phyloP scores from a whole-genome alignment of 2,329 filamentous ascomycete genomes.

The Pseudocercospora fijiensis region DNA sequence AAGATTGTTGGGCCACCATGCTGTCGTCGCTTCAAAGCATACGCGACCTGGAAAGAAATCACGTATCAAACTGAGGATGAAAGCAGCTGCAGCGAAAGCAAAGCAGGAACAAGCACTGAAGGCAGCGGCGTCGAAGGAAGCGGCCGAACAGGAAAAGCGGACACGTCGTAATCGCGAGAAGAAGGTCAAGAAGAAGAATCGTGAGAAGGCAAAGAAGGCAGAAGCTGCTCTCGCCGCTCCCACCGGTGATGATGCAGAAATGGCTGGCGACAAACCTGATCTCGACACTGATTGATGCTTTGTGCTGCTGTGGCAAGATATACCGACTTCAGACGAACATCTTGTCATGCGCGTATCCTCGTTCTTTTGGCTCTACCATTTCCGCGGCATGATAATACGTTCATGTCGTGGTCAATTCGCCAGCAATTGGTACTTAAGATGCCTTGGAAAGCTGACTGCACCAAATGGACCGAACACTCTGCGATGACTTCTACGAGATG shows the following conservation, averaged over 20 bases:
- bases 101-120: conserved; percentile 27
- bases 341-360: not conserved
- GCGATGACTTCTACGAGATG: not conserved
- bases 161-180: conserved; percentile 38
- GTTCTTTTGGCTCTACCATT: not conserved
- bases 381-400: not conserved
- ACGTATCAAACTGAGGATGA: conserved; percentile 33
- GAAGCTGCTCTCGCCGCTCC: conserved; percentile 10
- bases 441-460: not conserved
- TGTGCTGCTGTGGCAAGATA: not conserved
- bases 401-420: too few species aligned
- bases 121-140: conserved; percentile 34
- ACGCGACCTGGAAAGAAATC: conserved; percentile 36
- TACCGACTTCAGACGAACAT: not conserved
- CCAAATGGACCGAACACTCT: not conserved
- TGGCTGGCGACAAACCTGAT: not conserved
- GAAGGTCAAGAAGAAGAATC: conserved; percentile 39
- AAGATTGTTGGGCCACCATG: conserved; percentile 1
- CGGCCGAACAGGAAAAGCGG: conserved; percentile 36
- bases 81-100: conserved; percentile 25
- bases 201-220: conserved; percentile 39
- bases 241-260: not conserved
- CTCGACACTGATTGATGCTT: not conserved
- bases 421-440: not conserved
- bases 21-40: conserved; percentile 23